Percentiles rank a stretch among this genome's conserved stretches.
phyloP scores from a whole-genome alignment of 805 yeast species.

The Kodamaea fukazawae region DNA sequence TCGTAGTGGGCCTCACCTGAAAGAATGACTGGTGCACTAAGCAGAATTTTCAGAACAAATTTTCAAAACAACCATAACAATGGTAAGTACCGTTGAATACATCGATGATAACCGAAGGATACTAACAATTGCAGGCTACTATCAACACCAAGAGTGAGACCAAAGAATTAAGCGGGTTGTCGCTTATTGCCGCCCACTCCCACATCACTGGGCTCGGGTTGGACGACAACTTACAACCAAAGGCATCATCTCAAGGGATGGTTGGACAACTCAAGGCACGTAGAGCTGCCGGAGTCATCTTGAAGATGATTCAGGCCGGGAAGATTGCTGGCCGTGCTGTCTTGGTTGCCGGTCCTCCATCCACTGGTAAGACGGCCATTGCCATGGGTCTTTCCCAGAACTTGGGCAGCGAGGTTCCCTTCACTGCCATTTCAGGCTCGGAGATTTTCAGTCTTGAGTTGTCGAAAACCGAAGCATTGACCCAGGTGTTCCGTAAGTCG shows the following conservation, averaged over 20 bases:
- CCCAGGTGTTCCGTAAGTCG: conserved; percentile 93
- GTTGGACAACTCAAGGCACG: conserved; percentile 96
- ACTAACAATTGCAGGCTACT: conserved; percentile 16
- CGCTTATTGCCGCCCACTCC: conserved; percentile 94
- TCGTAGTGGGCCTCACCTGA: no score
- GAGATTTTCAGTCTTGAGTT: conserved; percentile 90
- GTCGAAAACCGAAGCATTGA: conserved; percentile 92
- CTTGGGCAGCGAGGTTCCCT: conserved; percentile 79
- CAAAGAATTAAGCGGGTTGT: conserved; percentile 45
- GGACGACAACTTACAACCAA: conserved; percentile 85
- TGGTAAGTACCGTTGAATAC: conserved; percentile 9
- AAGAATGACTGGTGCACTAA: no score
- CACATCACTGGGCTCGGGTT: conserved; percentile 97
- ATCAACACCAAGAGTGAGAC: conserved; percentile 32
- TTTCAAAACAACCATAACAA: conserved; percentile 2
- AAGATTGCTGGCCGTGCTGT: conserved; percentile 97
- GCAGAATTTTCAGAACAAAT: no score
- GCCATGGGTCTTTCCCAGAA: conserved; percentile 89
- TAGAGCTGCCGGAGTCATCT: conserved; percentile 90
- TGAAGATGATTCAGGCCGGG: conserved; percentile 91
- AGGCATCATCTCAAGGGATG: conserved; percentile 83
- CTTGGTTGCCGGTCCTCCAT: conserved; percentile 95
- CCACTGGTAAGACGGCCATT: conserved; percentile 97
- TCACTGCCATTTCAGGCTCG: conserved; percentile 91
- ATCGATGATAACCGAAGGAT: neutral